phyloP scores from a whole-genome alignment of 768 basidiomycete species.

The Infundibulicybe gibba region DNA sequence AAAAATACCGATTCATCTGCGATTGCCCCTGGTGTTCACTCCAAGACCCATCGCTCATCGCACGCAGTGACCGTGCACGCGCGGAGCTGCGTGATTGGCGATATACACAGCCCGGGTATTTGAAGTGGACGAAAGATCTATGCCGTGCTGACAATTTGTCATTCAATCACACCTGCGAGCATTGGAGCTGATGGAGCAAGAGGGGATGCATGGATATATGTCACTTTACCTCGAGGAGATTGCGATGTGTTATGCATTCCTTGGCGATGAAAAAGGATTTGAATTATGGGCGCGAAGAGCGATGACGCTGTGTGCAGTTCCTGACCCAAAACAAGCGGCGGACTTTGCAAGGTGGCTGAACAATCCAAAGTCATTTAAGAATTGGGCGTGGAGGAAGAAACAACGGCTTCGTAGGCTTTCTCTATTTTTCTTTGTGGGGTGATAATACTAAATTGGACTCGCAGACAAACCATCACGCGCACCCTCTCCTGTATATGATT shows the following conservation, averaged over 20 bases:
- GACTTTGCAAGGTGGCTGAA: constrained; percentile 26
- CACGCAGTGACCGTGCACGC: constrained; percentile 28
- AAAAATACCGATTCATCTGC: constrained; percentile 39
- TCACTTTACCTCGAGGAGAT: constrained; percentile 39
- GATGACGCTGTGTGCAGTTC: constrained; percentile 18
- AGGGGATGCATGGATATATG: constrained; percentile 37
- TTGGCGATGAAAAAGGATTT: constrained; percentile 33
- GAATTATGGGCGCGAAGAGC: constrained; percentile 29
- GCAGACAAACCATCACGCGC: neutral
- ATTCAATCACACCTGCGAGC: constrained; percentile 33
- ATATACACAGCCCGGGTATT: constrained; percentile 31
- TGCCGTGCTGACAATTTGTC: constrained; percentile 34
- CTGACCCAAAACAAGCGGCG: constrained; percentile 19
- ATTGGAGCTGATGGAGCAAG: constrained; percentile 34
- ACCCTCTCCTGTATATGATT: neutral
- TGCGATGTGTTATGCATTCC: constrained; percentile 34
- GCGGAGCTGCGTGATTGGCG: constrained; percentile 28
- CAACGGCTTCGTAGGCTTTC: constrained; percentile 28
- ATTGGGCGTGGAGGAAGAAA: constrained; percentile 40
- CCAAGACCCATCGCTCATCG: constrained; percentile 9
- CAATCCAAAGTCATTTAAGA: constrained; percentile 25
- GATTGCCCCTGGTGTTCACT: constrained; percentile 34
- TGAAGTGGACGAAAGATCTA: constrained; percentile 39
- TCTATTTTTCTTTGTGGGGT: neutral
- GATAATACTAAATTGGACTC: neutral